Evolutionary conservation across 768 basidiomycete species (phyloP).

Genomic region (Omphalotus guepiniiformis): DNA sequence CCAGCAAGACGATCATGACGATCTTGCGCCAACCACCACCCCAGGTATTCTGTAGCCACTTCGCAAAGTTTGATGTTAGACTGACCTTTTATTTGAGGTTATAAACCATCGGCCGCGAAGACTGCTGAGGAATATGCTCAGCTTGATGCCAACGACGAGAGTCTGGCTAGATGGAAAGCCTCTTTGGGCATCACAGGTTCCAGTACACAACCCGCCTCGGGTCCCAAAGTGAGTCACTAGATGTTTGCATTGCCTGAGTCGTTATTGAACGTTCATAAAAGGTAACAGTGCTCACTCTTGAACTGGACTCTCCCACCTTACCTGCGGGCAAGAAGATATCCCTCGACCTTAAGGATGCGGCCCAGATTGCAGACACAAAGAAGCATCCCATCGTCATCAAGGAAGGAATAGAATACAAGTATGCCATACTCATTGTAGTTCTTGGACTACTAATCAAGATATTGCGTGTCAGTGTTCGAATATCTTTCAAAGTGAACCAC

Average conservation of each 20-base stretch:
- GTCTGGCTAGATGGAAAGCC: conserved; percentile 93
- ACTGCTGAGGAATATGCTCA: conserved; percentile 66
- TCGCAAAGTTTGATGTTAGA: not conserved
- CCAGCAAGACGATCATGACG: conserved; percentile 58
- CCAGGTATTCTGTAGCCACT: conserved; percentile 45
- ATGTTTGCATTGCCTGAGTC: not conserved
- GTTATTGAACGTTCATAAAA: conserved; percentile 26
- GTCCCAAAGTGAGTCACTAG: conserved; percentile 57
- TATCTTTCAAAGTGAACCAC: conserved; percentile 85
- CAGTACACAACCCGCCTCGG: conserved; percentile 32
- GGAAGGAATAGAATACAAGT: conserved; percentile 90
- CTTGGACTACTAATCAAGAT: not conserved
- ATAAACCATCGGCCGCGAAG: conserved; percentile 68
- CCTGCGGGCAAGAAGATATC: conserved; percentile 49
- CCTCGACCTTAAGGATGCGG: conserved; percentile 60
- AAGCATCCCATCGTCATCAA: conserved; percentile 78
- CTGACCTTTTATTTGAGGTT: conserved; percentile 42
- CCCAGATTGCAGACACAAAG: conserved; percentile 50
- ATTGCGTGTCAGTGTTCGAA: conserved; percentile 53
- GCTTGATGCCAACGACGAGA: conserved; percentile 89
- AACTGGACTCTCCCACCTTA: conserved; percentile 74
- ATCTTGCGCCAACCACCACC: conserved; percentile 62
- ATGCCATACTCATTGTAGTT: conserved; percentile 14
- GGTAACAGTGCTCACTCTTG: conserved; percentile 73
- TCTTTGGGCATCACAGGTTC: conserved; percentile 79